Evolutionary conservation across 2,329 filamentous ascomycete species (phyloP), one percentile per base, ranked within the genome.

Genomic region (Hypomyces rosellus): DNA sequence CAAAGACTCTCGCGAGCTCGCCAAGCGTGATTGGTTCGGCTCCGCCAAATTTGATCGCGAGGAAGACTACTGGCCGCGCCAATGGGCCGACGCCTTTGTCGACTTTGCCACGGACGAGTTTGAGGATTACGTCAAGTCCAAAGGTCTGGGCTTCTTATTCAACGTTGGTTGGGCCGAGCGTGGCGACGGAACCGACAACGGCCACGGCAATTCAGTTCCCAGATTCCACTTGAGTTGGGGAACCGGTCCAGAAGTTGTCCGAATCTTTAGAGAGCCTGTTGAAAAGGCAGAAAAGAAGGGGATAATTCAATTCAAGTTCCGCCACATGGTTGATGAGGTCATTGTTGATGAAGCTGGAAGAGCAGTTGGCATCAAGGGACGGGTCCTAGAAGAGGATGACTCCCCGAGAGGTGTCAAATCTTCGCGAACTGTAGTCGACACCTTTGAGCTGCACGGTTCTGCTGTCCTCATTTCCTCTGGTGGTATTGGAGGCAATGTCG

Each of bases 171-270:
- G 81, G 80, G 81, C 80, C 1, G 80, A 84, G 69, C 69, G 80
- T 5, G 81, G 81, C 2, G 74, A 74, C 49, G 80, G 80, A 0
- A 60, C 63, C 1, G 75, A 79, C 0, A 73, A 76, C 4, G 79
- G 80, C 2, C 80, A 83, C 58, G 81, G 81, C 5, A 84, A 84
- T 61, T 78, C 77, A 12, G 80, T 84, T 1, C 81, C 81, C 2
- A 63, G 81, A n/a, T 84, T 84, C 59, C 80, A 84, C 59, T 51
- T 83, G 30, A 76, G 77, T 0, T 84, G 80, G 81, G 80, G 81
- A 3, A 76, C 78, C 0, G 81, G 81, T 0, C 80, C 80, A 4
- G 80, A 82, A 61, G 70, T 82, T 1, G 79, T 84, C 46, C 68
- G 77, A 14, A 69, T 79, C 3, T 84, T 84, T 57, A 69, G 64